Evolutionary conservation across 1,284 basidiomycete genomes (phyloP).

Genomic region (Stereum hirsutum): DNA sequence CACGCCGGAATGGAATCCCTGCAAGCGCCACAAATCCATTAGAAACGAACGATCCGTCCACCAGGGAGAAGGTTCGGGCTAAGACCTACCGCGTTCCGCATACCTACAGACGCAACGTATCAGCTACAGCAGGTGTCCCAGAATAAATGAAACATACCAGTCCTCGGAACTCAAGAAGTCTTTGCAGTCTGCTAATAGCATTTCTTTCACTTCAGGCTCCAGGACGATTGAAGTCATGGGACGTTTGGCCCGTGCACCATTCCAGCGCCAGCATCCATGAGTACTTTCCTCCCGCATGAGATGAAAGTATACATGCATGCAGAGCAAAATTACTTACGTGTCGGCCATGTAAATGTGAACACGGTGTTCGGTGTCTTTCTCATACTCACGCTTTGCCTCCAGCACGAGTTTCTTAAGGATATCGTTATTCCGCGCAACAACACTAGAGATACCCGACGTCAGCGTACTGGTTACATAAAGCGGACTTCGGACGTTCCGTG

Average conservation of each 20-base stretch:
- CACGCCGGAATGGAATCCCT: slow-evolving; percentile 82
- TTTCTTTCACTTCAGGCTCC: slow-evolving; percentile 79
- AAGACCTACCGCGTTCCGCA: slow-evolving; percentile 64
- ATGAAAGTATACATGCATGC: slow-evolving; percentile 4
- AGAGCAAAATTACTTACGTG: slow-evolving; percentile 43
- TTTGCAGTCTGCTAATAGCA: slow-evolving; percentile 76
- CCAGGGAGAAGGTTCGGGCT: too few species aligned
- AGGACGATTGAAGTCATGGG: slow-evolving; percentile 83
- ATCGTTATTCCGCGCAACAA: slow-evolving; percentile 77
- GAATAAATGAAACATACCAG: slow-evolving; percentile 41
- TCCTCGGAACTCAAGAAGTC: slow-evolving; percentile 79
- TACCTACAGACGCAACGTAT: slow-evolving; percentile 41
- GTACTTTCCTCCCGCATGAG: slow-evolving; percentile 28
- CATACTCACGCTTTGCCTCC: slow-evolving; percentile 78
- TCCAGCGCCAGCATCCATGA: slow-evolving; percentile 76
- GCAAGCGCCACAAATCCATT: too few species aligned
- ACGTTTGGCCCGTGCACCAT: slow-evolving; percentile 75
- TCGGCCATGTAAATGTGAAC: slow-evolving; percentile 83
- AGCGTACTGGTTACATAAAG: slow-evolving; percentile 9
- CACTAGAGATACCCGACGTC: slow-evolving; percentile 33
- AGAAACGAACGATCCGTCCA: too few species aligned
- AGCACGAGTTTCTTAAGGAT: slow-evolving; percentile 77
- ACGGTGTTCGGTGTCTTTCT: slow-evolving; percentile 80
- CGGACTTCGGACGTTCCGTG: too few species aligned
- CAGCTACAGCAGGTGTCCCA: not conserved